A percentile compares a stretch with the other conserved stretches of the same genome.
Conservation (phyloP, 148 eudicot species). For the Persicaria tinctoria region DNA sequence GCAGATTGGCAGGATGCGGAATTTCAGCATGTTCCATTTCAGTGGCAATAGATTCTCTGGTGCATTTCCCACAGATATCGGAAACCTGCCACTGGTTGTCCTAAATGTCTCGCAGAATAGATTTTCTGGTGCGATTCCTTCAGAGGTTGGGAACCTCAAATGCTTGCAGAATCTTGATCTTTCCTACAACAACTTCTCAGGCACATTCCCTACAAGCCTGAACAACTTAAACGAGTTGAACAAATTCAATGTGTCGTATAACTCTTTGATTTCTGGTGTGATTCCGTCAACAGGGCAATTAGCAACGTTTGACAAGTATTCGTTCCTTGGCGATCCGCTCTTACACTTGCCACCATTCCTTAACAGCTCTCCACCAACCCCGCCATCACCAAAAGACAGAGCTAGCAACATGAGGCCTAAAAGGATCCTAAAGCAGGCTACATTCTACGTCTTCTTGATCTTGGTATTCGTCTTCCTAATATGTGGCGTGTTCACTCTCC, state of each 20-base stretch:
- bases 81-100: constrained; percentile 46
- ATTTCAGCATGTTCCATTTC: constrained; percentile 73
- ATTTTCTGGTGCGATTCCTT: constrained; percentile 60
- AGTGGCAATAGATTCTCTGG: constrained; percentile 55
- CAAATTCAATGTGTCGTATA: constrained; percentile 84
- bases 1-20: constrained; percentile 64
- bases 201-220: constrained; percentile 59
- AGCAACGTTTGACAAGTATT: constrained; percentile 65
- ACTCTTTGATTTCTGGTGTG: constrained; percentile 57
- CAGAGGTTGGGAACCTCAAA: constrained; percentile 43
- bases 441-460: constrained; percentile 35
- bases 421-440: constrained; percentile 20
- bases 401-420: not conserved
- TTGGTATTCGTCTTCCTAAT: constrained; percentile 42
- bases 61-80: constrained; percentile 53
- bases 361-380: constrained; percentile 18
- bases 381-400: constrained; percentile 2
- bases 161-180: constrained; percentile 79
- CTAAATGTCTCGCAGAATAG: constrained; percentile 57
- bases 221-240: constrained; percentile 45
- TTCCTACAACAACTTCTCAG: constrained; percentile 85
- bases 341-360: constrained; percentile 53
- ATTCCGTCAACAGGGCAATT: constrained; percentile 75
- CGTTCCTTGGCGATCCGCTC: constrained; percentile 67
- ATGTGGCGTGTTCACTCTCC: constrained; percentile 39